These are phyloP conservation scores for Alisma plantagoaquatica DNA, from an alignment of 106 monocot species.

Conservation along the genomic window DNA sequence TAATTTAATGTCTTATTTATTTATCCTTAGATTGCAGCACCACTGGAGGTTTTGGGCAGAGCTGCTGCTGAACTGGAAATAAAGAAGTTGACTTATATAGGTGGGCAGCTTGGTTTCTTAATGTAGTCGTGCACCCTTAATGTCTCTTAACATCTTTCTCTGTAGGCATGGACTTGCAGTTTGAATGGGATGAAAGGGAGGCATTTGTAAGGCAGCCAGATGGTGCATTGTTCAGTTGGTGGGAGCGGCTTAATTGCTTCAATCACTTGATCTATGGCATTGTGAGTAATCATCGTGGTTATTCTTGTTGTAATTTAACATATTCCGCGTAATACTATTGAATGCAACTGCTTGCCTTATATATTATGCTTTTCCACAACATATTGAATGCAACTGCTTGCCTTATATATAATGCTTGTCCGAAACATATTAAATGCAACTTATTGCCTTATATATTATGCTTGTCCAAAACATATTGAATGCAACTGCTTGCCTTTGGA, in stretches of 20 bases:
- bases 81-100: conserved; percentile 76
- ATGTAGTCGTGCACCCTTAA: not conserved
- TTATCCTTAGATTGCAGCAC: conserved; percentile 85
- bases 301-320: not conserved
- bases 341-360: not conserved
- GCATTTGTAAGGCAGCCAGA: conserved; percentile 89
- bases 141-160: not conserved
- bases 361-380: not conserved
- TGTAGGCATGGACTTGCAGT: conserved; percentile 74
- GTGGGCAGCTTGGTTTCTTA: conserved; percentile 18
- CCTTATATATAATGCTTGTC: too few relatives aligned
- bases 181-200: conserved; percentile 75
- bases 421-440: too few relatives aligned
- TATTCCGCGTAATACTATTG: not conserved
- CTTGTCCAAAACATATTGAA: too few relatives aligned
- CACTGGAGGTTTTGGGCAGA: conserved; percentile 48
- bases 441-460: too few relatives aligned
- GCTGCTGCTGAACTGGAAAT: conserved; percentile 70
- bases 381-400: not conserved
- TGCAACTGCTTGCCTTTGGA: too few relatives aligned
- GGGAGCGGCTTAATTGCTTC: conserved; percentile 61
- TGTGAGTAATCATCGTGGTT: conserved; percentile 20
- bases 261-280: conserved; percentile 67
- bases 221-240: conserved; percentile 92
- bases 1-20: too few relatives aligned